Percentiles rank a stretch among this genome's conserved stretches.
Conservation (phyloP, 2,329 filamentous ascomycete genomes). For the Penicillium sp. region DNA sequence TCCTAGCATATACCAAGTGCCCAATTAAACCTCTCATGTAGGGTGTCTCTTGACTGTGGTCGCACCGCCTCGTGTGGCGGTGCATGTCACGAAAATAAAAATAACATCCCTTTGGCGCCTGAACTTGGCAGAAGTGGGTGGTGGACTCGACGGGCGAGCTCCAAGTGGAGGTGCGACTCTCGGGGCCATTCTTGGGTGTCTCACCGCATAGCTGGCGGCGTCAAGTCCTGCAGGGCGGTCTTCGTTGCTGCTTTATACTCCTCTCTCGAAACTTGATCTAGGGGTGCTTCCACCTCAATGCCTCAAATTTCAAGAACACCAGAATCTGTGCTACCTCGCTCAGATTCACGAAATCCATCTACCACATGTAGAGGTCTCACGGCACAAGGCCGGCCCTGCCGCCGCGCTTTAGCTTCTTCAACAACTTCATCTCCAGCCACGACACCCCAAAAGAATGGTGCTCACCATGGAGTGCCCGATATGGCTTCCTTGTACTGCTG, state of each 20-base stretch:
- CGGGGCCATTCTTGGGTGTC: conserved; percentile 1
- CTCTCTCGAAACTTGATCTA: not conserved
- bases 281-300: conserved; percentile 39
- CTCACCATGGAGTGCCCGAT: conserved; percentile 27
- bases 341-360: conserved; percentile 80
- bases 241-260: not conserved
- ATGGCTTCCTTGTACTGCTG: conserved; percentile 71
- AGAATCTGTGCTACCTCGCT: conserved; percentile 74
- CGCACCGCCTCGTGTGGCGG: conserved; percentile 28
- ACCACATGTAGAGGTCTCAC: conserved; percentile 90
- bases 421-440: conserved; percentile 30
- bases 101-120: conserved; percentile 8
- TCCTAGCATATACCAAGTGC: not conserved
- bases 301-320: conserved; percentile 73
- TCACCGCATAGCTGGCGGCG: conserved; percentile 14
- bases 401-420: conserved; percentile 65
- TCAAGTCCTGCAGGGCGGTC: not conserved
- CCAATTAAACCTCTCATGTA: not conserved
- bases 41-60: not conserved
- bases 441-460: conserved; percentile 30
- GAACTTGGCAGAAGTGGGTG: not conserved
- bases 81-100: conserved; percentile 16
- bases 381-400: conserved; percentile 77
- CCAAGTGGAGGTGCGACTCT: conserved; percentile 5
- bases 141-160: not conserved